Conservation (phyloP, 441 rosid genomes). For the Raphanus hybrid region DNA sequence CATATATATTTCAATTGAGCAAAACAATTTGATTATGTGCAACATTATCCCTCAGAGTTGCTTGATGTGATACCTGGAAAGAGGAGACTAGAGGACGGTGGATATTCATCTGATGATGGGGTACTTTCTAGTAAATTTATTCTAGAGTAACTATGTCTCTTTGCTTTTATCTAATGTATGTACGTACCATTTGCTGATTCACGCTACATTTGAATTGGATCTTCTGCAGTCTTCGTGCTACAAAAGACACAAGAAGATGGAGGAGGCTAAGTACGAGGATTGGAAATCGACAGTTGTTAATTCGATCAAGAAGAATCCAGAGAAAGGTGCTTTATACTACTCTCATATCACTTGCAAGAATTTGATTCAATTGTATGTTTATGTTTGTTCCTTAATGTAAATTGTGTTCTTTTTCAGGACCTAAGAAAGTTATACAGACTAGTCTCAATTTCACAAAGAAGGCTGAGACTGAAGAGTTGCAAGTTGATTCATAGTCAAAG, state of each 20-base stretch:
- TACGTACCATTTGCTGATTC: conserved; percentile 5
- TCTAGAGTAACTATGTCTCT: no score
- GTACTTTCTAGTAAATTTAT: no score
- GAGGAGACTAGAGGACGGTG: no score
- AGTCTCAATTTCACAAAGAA: conserved; percentile 62
- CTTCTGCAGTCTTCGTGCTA: conserved; percentile 64
- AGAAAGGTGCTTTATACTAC: conserved; percentile 45
- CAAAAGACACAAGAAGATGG: conserved; percentile 68
- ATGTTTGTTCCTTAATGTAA: conserved; percentile 11
- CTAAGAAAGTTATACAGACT: conserved; percentile 67
- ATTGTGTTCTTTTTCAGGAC: conserved; percentile 42
- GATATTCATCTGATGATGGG: no score
- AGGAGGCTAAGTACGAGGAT: conserved; percentile 66
- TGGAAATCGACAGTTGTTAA: conserved; percentile 78
- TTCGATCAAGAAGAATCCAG: conserved; percentile 53
- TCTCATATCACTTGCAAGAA: neutral
- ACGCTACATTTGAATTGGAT: neutral
- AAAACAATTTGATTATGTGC: neutral
- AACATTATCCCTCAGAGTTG: no score
- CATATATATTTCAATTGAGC: neutral
- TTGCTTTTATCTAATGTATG: no score
- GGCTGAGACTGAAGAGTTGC: conserved; percentile 47
- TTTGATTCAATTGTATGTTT: conserved; percentile 6
- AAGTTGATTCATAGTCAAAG: conserved; percentile 37
- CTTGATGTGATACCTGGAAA: no score